Evolutionary conservation across 2,329 filamentous ascomycete genomes (phyloP), one percentile per base, ranked within the genome.

Genomic region (Lecanicillium sp.): DNA sequence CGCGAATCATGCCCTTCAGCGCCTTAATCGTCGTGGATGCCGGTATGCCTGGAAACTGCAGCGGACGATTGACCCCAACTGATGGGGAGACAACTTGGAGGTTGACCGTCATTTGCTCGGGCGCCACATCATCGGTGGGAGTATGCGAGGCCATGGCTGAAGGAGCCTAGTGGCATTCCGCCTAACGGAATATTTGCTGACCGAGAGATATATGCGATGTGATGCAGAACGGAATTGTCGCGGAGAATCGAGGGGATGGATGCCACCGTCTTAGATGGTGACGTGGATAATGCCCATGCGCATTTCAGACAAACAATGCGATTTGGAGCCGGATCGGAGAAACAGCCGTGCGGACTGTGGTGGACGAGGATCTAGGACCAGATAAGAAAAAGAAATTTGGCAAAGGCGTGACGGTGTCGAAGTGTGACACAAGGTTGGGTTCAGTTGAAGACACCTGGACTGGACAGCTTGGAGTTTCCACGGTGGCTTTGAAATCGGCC

Each of bases 41-140:
- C 12, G 74, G 66, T 10, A 82, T 61, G 19, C 65, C 61, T 20
- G 71, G 66, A 39, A 83, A 76, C 35, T 65, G 61, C 42, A 82
- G 59, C 14, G 74, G 74, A 17, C 70, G 67, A 44, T 68, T 71
- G 11, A 80, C 74, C 29, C 72, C 73, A 42, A 72, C 64, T 12
- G 78, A 81, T 4, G 79, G 79, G 51, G 79, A 83, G 33, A 83
- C 60, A 50, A 84, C 67, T 52, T 79, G 72, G 43, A 84, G 67
- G 50, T 74, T 79, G 61, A 82, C 72, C 29, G 66, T 65, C 44
- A 68, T 41, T 23, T 33, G 27, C 14, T 46, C 35, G 14, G 32
- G 43, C 36, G 23, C 24, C 11, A 17, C 30, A 41, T 50, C 30
- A 30, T 20, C 35, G 15, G 26, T 47, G 23, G 42, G 29, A 30